Evolutionary conservation across 83 land plant genomes (phyloP), one percentile per base, ranked within the genome.

Genomic region (Isoetes engelmannii): DNA sequence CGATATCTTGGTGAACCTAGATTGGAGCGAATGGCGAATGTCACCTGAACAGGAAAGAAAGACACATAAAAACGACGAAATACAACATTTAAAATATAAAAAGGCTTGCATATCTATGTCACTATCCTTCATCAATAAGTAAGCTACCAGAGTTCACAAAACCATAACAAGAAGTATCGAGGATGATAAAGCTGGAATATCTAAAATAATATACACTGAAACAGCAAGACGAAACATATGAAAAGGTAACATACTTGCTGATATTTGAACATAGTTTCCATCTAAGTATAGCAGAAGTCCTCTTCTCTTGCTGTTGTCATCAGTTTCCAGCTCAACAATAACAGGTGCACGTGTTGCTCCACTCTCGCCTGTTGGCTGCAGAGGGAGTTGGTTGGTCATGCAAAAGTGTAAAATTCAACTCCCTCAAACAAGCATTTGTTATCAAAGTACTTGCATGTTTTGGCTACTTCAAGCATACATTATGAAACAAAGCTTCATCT

Each of bases 301-400:
- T 19, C 63, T 47, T 44, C 47, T 18, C 45, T 64, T 64, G 41
- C 47, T 44, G 18, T 47, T 47, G 7, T 64, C 47, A 44, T 64
- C 67, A 44, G 0, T 44, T 4, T 64, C 67, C 47, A 64, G 67
- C 10, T 64, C 67, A 10, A 64, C 41, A 28, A 41, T 37, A 12
- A 64, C 47, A 41, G 67, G 67, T 9, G 67, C 67, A 37, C 67
- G 67, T 9, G 67, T 64, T 64, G 67, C 67, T 44, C 67, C 67
- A 64, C 45, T 64, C 17, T 64, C 67, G 1, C 67, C 67, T 9
- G 67, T 64, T 37, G 67, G 67, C 67, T 64, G 67, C 47, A 7
- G 10, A 64, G 13, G 17, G 7, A 44, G 12, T 28, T 28, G 37
- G 37, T 28, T 28, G 37, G 37, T 28, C 37, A 28, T 28, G 37